These are phyloP conservation scores for Dendrobium huoshanense DNA, from an alignment of 106 monocot species.

Conservation along the genomic window DNA sequence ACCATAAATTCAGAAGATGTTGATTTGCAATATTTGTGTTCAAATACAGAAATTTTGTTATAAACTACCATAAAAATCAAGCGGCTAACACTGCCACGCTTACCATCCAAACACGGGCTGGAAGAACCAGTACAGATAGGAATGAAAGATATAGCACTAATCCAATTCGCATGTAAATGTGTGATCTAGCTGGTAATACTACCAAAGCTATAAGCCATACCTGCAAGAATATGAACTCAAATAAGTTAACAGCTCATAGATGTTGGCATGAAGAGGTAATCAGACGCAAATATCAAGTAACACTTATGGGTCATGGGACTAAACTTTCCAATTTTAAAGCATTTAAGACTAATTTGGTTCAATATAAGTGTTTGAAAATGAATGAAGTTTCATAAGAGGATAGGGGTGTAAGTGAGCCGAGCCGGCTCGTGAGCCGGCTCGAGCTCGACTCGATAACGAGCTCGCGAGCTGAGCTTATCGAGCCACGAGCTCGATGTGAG, in stretches of 20 bases:
- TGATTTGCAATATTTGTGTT: neutral
- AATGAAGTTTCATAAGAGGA: too few species aligned
- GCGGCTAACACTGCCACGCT: neutral
- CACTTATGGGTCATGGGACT: neutral
- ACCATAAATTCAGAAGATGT: neutral
- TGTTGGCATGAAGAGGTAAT: neutral
- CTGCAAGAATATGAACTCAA: slow-evolving; percentile 32
- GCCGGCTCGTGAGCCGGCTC: too few species aligned
- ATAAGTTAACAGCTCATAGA: neutral
- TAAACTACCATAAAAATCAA: neutral
- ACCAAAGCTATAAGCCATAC: slow-evolving; percentile 93
- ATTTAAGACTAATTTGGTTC: neutral
- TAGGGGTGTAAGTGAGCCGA: too few species aligned
- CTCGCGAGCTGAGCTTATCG: too few species aligned
- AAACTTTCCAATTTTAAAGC: neutral
- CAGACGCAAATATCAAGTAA: neutral
- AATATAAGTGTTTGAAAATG: too few species aligned
- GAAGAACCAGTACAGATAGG: slow-evolving; percentile 78
- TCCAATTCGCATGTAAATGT: slow-evolving; percentile 76
- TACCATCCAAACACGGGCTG: slow-evolving; percentile 80
- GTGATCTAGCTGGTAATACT: slow-evolving; percentile 87
- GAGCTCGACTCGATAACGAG: too few species aligned
- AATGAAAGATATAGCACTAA: slow-evolving; percentile 70
- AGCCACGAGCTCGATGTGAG: too few species aligned
- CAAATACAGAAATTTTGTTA: neutral